Conservation (phyloP, 495 filamentous ascomycete species). For the Delitschia confertaspora region DNA sequence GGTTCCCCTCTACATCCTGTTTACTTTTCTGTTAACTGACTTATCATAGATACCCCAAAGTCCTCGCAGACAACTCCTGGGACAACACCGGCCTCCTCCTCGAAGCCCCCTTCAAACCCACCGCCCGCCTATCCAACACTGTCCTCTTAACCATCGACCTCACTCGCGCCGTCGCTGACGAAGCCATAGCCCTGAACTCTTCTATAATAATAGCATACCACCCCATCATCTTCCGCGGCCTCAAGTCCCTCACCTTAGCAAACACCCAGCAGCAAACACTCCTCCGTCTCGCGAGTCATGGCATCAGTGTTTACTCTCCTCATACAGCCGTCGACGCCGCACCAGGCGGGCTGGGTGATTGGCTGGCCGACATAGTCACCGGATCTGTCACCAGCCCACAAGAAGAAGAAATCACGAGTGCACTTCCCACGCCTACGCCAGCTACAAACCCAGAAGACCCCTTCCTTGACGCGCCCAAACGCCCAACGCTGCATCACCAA, state of each 20-base stretch:
- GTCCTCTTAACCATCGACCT: conserved; percentile 89
- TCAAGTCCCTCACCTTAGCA: conserved; percentile 76
- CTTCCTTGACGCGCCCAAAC: conserved; percentile 22
- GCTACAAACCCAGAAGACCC: conserved; percentile 17
- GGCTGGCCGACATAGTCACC: conserved; percentile 84
- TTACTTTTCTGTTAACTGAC: conserved; percentile 9
- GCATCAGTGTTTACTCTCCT: conserved; percentile 85
- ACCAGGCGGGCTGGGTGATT: conserved; percentile 80
- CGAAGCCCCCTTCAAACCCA: conserved; percentile 60
- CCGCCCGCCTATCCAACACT: conserved; percentile 53
- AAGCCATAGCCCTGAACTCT: conserved; percentile 67
- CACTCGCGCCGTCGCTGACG: conserved; percentile 79
- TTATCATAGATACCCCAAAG: conserved; percentile 66
- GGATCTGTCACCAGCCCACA: conserved; percentile 31
- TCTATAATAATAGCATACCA: conserved; percentile 87
- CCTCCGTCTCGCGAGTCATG: conserved; percentile 71
- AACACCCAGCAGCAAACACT: conserved; percentile 82
- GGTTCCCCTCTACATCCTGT: conserved; percentile 30
- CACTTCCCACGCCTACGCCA: conserved; percentile 15
- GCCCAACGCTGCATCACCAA: conserved; percentile 35
- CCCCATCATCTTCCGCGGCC: conserved; percentile 86
- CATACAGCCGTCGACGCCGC: conserved; percentile 92
- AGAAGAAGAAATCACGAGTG: conserved; percentile 24
- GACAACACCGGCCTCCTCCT: conserved; percentile 89
- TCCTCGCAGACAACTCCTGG: conserved; percentile 79